phyloP scores from a whole-genome alignment of 2,329 filamentous ascomycete species.

The Aspergillus sp. region DNA sequence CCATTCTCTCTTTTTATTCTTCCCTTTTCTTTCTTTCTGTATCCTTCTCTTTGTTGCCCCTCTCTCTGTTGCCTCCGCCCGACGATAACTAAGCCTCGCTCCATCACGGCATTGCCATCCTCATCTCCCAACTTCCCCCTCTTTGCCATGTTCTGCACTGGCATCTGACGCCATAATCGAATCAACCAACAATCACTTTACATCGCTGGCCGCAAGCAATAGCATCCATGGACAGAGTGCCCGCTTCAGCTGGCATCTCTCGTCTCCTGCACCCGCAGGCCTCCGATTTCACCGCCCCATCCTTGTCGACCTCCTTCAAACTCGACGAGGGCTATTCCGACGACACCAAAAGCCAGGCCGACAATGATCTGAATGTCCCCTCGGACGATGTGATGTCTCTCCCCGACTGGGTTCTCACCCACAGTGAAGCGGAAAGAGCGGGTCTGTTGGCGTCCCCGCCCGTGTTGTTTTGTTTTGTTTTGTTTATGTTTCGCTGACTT shows the following conservation, averaged over 20 bases:
- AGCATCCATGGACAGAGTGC: conserved; percentile 27
- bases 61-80: not conserved
- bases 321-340: conserved; percentile 87
- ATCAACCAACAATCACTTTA: conserved; percentile 1
- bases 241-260: conserved; percentile 14
- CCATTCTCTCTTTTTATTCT: not conserved
- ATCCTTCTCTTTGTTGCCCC: not conserved
- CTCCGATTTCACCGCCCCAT: conserved; percentile 22
- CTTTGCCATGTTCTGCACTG: no score
- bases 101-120: no score
- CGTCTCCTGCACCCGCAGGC: conserved; percentile 18
- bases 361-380: conserved; percentile 32
- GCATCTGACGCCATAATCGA: no score
- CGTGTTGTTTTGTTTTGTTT: conserved; percentile 2
- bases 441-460: conserved; percentile 31
- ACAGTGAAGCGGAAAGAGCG: conserved; percentile 52
- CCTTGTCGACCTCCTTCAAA: conserved; percentile 44
- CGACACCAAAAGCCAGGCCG: conserved; percentile 53
- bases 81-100: no score
- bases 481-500: conserved; percentile 10
- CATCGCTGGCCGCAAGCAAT: conserved; percentile 1
- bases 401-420: conserved; percentile 51
- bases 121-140: no score
- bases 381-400: conserved; percentile 40
- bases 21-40: not conserved